phyloP scores from a whole-genome alignment of 441 rosid species.

The Adansonia grandidieri region DNA sequence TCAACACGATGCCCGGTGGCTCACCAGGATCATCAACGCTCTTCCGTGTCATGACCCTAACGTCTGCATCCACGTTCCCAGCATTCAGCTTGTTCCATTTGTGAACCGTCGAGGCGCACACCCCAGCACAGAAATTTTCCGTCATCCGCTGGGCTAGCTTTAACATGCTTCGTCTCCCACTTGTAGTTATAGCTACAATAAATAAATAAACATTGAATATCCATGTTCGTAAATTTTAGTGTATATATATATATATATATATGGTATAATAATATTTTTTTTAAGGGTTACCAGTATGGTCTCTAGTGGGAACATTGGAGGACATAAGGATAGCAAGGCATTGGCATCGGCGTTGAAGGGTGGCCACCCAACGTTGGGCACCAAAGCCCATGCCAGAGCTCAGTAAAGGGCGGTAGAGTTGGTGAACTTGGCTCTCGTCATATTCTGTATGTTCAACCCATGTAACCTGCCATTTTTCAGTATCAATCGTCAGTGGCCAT shows the following conservation, averaged over 20 bases:
- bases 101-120: constrained; percentile 74
- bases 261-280: too few relatives aligned
- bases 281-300: constrained; percentile 46
- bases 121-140: constrained; percentile 81
- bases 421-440: constrained; percentile 66
- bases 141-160: constrained; percentile 96
- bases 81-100: constrained; percentile 77
- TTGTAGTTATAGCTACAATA: constrained; percentile 34
- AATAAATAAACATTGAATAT: neutral
- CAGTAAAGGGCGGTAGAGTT: constrained; percentile 61
- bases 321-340: constrained; percentile 84
- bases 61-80: constrained; percentile 76
- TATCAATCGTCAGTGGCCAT: neutral
- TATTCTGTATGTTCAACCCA: constrained; percentile 95
- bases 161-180: constrained; percentile 82
- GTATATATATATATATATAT: neutral
- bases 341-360: constrained; percentile 89
- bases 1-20: constrained; percentile 83
- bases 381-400: constrained; percentile 85
- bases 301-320: constrained; percentile 49
- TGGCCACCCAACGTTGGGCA: constrained; percentile 90
- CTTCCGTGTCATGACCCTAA: constrained; percentile 81
- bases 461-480: constrained; percentile 57
- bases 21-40: constrained; percentile 83
- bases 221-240: neutral